Evolutionary conservation across 2,329 filamentous ascomycete species (phyloP).

Genomic region (Hypomyces perniciosus): DNA sequence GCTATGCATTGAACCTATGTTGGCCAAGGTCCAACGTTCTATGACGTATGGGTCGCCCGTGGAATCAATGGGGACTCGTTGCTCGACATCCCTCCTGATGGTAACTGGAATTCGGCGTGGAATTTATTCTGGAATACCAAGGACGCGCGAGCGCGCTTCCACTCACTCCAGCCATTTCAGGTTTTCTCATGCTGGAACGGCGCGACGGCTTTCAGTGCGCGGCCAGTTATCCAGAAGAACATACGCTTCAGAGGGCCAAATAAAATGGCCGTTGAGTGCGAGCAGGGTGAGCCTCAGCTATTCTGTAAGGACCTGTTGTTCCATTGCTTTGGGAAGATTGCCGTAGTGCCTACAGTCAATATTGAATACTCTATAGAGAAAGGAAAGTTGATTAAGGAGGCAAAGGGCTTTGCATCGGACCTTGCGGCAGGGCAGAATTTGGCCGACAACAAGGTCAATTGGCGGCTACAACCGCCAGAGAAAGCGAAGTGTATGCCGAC

Average conservation of each 20-base stretch:
- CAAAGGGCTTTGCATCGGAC: slow-evolving; percentile 43
- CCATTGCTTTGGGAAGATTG: slow-evolving; percentile 44
- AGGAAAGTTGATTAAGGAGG: slow-evolving; percentile 39
- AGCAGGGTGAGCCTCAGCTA: slow-evolving; percentile 48
- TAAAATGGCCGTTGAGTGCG: slow-evolving; percentile 37
- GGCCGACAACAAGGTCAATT: slow-evolving; percentile 32
- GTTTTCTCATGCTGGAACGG: slow-evolving; percentile 60
- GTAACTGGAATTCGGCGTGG: slow-evolving; percentile 43
- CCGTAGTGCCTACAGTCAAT: slow-evolving; percentile 50
- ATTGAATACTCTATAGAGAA: slow-evolving; percentile 46
- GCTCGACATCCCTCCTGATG: slow-evolving; percentile 45
- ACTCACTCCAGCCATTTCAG: slow-evolving; percentile 43
- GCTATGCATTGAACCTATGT: slow-evolving; percentile 52
- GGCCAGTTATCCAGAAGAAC: slow-evolving; percentile 38
- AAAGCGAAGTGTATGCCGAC: slow-evolving; percentile 43
- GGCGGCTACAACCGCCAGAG: slow-evolving; percentile 38
- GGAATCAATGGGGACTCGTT: slow-evolving; percentile 48
- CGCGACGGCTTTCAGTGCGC: slow-evolving; percentile 41
- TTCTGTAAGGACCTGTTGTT: slow-evolving; percentile 54
- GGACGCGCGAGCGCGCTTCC: slow-evolving; percentile 28
- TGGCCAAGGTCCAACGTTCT: slow-evolving; percentile 42
- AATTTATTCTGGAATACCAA: slow-evolving; percentile 49
- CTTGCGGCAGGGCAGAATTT: slow-evolving; percentile 25
- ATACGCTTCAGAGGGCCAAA: slow-evolving; percentile 39
- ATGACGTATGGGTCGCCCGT: slow-evolving; percentile 52